Evolutionary conservation across 2,329 filamentous ascomycete genomes (phyloP).

Genomic region (Pseudogymnoascus sp.): DNA sequence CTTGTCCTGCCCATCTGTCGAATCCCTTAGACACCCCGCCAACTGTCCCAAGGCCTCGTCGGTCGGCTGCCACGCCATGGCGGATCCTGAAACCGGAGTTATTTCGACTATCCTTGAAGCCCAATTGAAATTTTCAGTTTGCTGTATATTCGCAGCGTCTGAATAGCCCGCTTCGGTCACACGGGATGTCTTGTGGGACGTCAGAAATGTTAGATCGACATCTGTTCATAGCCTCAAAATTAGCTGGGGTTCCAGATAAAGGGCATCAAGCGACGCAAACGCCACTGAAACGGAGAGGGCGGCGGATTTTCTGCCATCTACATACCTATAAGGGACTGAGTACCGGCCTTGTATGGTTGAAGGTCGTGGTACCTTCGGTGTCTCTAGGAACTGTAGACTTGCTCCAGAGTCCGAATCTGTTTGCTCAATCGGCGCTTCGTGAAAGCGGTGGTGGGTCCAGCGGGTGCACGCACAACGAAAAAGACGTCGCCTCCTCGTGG

Average conservation of each 20-base stretch:
- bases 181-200: conserved; percentile 28
- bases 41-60: conserved; percentile 83
- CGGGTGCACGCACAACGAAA: conserved; percentile 8
- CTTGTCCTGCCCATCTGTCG: conserved; percentile 74
- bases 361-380: conserved; percentile 8
- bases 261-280: not conserved
- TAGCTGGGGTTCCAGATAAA: conserved; percentile 8
- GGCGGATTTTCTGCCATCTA: not conserved
- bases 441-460: conserved; percentile 7
- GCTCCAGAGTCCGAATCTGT: conserved; percentile 7
- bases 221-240: conserved; percentile 18
- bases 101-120: not conserved
- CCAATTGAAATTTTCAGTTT: conserved; percentile 7
- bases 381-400: conserved; percentile 9
- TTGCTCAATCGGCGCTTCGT: conserved; percentile 10
- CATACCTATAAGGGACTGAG: conserved; percentile 9
- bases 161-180: conserved; percentile 22
- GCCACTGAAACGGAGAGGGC: not conserved
- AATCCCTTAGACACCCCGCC: conserved; percentile 81
- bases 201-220: conserved; percentile 23
- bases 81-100: conserved; percentile 12
- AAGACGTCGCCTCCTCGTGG: not conserved
- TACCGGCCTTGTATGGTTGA: conserved; percentile 9
- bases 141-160: conserved; percentile 14
- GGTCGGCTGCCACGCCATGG: conserved; percentile 88